A percentile compares a stretch with the other conserved stretches of the same genome.
Evolutionary conservation across 352 stramenopile genomes (phyloP).

Genomic region (Globisporangium nagaii): DNA sequence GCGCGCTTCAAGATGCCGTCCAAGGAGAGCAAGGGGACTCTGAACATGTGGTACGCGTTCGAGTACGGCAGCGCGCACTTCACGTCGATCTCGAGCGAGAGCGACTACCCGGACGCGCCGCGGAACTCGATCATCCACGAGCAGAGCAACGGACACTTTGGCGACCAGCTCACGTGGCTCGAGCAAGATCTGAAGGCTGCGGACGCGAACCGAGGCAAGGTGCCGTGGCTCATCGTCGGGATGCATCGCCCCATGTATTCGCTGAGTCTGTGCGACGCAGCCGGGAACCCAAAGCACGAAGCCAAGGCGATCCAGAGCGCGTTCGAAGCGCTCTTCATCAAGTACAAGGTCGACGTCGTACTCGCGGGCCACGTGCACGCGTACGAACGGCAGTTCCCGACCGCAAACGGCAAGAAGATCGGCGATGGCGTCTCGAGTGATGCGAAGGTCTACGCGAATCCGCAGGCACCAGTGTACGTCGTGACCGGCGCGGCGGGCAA

Average conservation of each 20-base stretch:
- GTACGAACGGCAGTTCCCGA: constrained; percentile 74
- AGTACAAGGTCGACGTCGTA: constrained; percentile 85
- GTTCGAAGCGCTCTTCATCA: constrained; percentile 81
- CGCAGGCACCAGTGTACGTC: constrained; percentile 59
- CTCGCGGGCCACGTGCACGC: constrained; percentile 81
- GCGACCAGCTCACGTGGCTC: constrained; percentile 48
- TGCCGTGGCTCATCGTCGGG: constrained; percentile 47
- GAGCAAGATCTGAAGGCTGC: constrained; percentile 42
- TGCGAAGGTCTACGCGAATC: constrained; percentile 49
- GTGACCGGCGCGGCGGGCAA: constrained; percentile 58
- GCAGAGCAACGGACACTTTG: constrained; percentile 34
- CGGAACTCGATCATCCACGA: constrained; percentile 26
- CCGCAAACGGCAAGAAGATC: constrained; percentile 36
- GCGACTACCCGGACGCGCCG: constrained; percentile 36
- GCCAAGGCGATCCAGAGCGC: constrained; percentile 35
- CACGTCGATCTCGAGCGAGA: constrained; percentile 81
- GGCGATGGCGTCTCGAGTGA: constrained; percentile 42
- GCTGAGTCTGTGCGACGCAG: constrained; percentile 10
- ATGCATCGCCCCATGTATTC: constrained; percentile 46
- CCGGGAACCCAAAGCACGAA: constrained; percentile 15
- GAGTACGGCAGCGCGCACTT: constrained; percentile 80
- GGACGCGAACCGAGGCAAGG: constrained; percentile 29
- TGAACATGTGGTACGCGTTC: constrained; percentile 90
- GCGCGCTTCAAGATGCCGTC: constrained; percentile 84
- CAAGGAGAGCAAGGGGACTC: constrained; percentile 34